These are phyloP conservation scores for Waltergamsia citrina DNA, from an alignment of 2,329 filamentous ascomycete species.

Conservation along the genomic window DNA sequence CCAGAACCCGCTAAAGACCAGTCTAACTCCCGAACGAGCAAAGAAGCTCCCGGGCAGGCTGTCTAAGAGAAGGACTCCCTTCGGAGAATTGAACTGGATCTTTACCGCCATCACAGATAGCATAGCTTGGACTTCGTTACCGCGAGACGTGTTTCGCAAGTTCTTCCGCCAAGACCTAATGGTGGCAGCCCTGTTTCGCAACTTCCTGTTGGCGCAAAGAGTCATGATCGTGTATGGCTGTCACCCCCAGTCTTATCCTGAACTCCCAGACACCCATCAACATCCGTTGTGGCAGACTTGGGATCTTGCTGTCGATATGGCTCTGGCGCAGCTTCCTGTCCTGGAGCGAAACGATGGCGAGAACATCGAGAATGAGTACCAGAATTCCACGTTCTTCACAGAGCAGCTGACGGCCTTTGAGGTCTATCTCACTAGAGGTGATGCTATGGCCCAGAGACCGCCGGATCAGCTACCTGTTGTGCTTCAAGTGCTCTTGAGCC, in stretches of 20 bases:
- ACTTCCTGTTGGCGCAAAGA: constrained; percentile 87
- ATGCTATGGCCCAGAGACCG: constrained; percentile 72
- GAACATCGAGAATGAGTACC: constrained; percentile 77
- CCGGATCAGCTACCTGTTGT: constrained; percentile 96
- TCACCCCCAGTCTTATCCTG: constrained; percentile 83
- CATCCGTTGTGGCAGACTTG: constrained; percentile 95
- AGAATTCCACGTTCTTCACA: constrained; percentile 91
- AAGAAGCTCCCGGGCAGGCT: constrained; percentile 84
- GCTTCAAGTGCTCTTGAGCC: constrained; percentile 87
- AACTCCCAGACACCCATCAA: constrained; percentile 88
- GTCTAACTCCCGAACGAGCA: constrained; percentile 70
- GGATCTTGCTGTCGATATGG: constrained; percentile 95
- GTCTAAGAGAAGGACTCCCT: constrained; percentile 84
- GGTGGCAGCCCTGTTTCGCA: constrained; percentile 96
- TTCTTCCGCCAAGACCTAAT: constrained; percentile 96
- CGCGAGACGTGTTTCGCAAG: constrained; percentile 86
- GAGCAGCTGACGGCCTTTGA: constrained; percentile 97
- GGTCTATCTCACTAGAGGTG: constrained; percentile 77
- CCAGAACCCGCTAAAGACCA: constrained; percentile 68
- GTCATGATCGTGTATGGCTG: constrained; percentile 97
- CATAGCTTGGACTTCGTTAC: constrained; percentile 94
- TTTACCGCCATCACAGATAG: constrained; percentile 98
- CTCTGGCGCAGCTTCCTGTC: constrained; percentile 78
- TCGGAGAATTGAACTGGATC: constrained; percentile 98
- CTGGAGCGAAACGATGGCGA: constrained; percentile 70